Conservation (phyloP, 2,329 filamentous ascomycete species). For the Colletotrichum melonis region DNA sequence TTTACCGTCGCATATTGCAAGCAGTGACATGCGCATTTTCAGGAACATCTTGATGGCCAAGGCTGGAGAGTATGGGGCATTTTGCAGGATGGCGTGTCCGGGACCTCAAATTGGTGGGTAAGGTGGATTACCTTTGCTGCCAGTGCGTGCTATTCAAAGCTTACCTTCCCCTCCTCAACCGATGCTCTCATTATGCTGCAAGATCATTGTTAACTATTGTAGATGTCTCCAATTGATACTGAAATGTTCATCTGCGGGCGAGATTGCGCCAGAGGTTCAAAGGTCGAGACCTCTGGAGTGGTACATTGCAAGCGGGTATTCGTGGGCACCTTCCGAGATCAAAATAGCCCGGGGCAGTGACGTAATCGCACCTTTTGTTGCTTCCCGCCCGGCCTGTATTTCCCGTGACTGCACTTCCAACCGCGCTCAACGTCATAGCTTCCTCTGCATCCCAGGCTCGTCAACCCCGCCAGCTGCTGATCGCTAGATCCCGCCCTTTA, state of each 20-base stretch:
- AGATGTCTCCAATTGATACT: not conserved
- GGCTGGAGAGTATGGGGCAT: not conserved
- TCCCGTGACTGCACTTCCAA: not conserved
- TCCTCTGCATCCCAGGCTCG: not conserved
- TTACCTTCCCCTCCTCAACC: too few species aligned
- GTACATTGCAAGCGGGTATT: not conserved
- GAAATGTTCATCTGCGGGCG: not conserved
- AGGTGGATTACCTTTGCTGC: not conserved
- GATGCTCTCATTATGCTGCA: not conserved
- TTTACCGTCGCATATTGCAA: not conserved
- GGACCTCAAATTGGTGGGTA: not conserved
- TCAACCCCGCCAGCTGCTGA: constrained; percentile 16
- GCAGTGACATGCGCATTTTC: not conserved
- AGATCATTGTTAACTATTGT: not conserved
- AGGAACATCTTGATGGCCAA: not conserved
- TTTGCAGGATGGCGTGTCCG: not conserved
- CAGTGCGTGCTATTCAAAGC: not conserved
- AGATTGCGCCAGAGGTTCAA: not conserved
- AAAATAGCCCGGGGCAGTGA: not conserved
- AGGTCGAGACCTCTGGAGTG: not conserved
- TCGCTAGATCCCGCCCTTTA: constrained; percentile 15
- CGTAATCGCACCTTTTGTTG: constrained; percentile 4
- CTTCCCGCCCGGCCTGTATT: not conserved
- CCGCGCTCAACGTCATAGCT: constrained; percentile 26
- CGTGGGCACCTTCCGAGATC: not conserved